A percentile compares a stretch with the other conserved stretches of the same genome.
phyloP scores from a whole-genome alignment of 2,329 filamentous ascomycete species.

The Phaeosphaeria sp. region DNA sequence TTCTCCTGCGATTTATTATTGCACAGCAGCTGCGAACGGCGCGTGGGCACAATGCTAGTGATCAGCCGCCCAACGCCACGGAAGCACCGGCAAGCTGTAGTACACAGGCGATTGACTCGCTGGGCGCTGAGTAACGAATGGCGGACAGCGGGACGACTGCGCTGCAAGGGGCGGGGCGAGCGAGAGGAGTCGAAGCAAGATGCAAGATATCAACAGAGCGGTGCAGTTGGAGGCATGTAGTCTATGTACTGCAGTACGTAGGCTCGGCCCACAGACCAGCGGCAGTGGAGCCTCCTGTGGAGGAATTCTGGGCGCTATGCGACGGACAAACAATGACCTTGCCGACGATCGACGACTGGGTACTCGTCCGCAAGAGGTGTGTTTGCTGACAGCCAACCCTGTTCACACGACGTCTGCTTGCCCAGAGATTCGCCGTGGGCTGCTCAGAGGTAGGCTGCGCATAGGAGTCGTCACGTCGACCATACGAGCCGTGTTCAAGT shows the following conservation, averaged over 20 bases:
- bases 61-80: slow-evolving; percentile 41
- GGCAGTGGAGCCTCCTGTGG: slow-evolving; percentile 6
- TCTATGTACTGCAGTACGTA: slow-evolving; percentile 8
- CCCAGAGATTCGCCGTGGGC: neutral
- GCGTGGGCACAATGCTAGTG: slow-evolving; percentile 21
- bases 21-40: slow-evolving; percentile 20
- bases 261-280: neutral
- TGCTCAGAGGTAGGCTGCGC: neutral
- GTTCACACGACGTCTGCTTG: neutral
- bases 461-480: neutral
- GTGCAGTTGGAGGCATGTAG: slow-evolving; percentile 11
- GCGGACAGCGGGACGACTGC: slow-evolving; percentile 16
- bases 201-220: neutral
- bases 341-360: neutral
- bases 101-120: slow-evolving; percentile 3
- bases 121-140: slow-evolving; percentile 27
- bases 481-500: neutral
- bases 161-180: neutral
- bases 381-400: neutral
- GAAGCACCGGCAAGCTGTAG: slow-evolving; percentile 30
- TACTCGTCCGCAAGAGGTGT: neutral
- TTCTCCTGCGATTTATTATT: slow-evolving; percentile 14
- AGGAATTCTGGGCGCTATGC: slow-evolving; percentile 15
- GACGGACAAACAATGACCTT: slow-evolving; percentile 9
- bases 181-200: neutral